Percentiles rank a stretch among this genome's conserved stretches.
phyloP scores from a whole-genome alignment of 1,139 yeast species.

The Pneumocystis sp. region DNA sequence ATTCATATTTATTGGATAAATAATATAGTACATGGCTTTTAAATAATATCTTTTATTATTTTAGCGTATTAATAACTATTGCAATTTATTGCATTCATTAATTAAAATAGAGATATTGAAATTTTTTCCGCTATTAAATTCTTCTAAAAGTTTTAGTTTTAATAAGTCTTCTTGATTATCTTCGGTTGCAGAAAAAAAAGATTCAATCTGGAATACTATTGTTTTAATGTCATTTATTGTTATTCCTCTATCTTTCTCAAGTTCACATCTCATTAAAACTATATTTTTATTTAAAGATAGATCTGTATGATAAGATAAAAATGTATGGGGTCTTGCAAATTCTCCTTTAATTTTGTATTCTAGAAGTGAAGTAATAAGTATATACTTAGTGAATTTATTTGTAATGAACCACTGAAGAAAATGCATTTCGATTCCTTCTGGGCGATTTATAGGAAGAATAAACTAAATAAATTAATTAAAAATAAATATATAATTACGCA shows the following conservation, averaged over 20 bases:
- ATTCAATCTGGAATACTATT: background rate
- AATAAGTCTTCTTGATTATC: background rate
- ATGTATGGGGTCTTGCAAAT: slow-evolving; percentile 89
- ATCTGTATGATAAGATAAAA: slow-evolving; percentile 76
- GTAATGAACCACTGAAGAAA: slow-evolving; percentile 89
- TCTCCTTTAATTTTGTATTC: slow-evolving; percentile 86
- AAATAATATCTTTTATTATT: background rate
- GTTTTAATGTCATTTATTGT: background rate
- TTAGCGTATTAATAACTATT: background rate
- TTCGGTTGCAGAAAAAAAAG: background rate
- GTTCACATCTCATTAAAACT: slow-evolving; percentile 76
- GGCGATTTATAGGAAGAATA: slow-evolving; percentile 31
- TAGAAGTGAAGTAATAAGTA: slow-evolving; percentile 79
- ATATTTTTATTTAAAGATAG: slow-evolving; percentile 44
- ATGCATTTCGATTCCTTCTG: slow-evolving; percentile 59
- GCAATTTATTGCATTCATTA: background rate
- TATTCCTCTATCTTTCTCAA: slow-evolving; percentile 45
- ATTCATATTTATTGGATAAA: background rate
- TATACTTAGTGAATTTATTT: slow-evolving; percentile 72
- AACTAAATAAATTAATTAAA: slow-evolving; percentile 15
- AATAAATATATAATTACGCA: slow-evolving; percentile 33
- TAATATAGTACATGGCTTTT: background rate
- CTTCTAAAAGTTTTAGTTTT: background rate
- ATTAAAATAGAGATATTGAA: background rate
- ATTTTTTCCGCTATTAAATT: background rate